Conservation (phyloP, 352 stramenopile genomes). For the Globisporangium takayamanum region DNA sequence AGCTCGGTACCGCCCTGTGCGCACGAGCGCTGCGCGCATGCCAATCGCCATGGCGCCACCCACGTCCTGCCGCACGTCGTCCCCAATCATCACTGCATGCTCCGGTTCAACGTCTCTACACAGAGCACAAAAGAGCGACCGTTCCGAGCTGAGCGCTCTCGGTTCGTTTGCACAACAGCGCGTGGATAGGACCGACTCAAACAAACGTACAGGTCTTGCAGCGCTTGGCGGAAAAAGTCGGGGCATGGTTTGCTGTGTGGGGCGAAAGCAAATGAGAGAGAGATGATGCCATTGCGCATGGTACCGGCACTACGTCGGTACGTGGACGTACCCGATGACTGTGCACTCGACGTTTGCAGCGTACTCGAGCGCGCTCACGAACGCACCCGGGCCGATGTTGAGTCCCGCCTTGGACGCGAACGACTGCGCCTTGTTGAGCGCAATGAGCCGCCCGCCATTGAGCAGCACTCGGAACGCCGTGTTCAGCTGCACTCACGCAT, state of each 20-base stretch:
- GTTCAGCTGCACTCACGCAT: conserved; percentile 27
- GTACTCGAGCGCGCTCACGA: conserved; percentile 51
- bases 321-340: conserved; percentile 31
- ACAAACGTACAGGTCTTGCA: conserved; percentile 31
- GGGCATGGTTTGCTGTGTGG: conserved; percentile 33
- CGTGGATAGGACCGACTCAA: background rate
- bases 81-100: conserved; percentile 49
- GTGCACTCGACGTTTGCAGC: conserved; percentile 29
- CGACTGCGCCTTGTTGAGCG: conserved; percentile 46
- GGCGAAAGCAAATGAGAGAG: background rate
- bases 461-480: conserved; percentile 46
- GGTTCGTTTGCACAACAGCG: background rate
- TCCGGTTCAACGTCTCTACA: conserved; percentile 20
- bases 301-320: too few relatives aligned
- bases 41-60: conserved; percentile 34
- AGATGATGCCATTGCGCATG: too few relatives aligned
- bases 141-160: too few relatives aligned
- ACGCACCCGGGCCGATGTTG: conserved; percentile 44
- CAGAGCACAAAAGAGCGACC: background rate
- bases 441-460: conserved; percentile 41
- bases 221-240: conserved; percentile 39
- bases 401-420: conserved; percentile 41
- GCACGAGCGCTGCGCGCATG: conserved; percentile 38
- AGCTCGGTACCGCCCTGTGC: conserved; percentile 43
- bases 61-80: conserved; percentile 50